These are phyloP conservation scores for Aspergillus neotritici DNA, from an alignment of 2,329 filamentous ascomycete genomes.

Conservation along the genomic window DNA sequence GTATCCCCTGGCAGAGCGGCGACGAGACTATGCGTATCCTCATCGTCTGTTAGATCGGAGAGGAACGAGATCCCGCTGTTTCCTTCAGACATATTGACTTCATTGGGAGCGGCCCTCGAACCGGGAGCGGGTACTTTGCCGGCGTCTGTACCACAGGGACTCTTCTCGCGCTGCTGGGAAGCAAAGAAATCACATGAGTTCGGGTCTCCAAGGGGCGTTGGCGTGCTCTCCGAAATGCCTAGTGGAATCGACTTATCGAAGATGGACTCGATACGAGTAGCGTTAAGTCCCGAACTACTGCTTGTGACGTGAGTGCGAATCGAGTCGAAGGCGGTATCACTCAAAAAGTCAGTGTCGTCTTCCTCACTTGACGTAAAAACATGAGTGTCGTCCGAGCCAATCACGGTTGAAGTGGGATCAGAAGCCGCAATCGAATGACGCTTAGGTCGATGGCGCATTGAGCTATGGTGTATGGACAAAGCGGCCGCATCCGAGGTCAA, in stretches of 20 bases:
- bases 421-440: conserved; percentile 53
- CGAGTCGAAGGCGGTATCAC: conserved; percentile 59
- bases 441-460: conserved; percentile 39
- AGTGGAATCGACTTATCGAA: conserved; percentile 51
- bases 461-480: conserved; percentile 25
- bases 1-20: conserved; percentile 23
- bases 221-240: conserved; percentile 35
- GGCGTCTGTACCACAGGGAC: conserved; percentile 18
- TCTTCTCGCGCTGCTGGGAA: conserved; percentile 21
- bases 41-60: conserved; percentile 21
- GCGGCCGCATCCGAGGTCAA: conserved; percentile 25
- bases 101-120: conserved; percentile 9
- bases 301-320: conserved; percentile 55
- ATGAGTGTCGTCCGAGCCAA: conserved; percentile 57
- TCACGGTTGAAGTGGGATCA: conserved; percentile 54
- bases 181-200: conserved; percentile 43
- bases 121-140: conserved; percentile 9
- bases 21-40: conserved; percentile 26
- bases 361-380: conserved; percentile 54
- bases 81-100: conserved; percentile 11
- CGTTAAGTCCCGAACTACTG: conserved; percentile 48
- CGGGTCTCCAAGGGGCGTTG: conserved; percentile 45
- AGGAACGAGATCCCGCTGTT: conserved; percentile 17
- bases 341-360: conserved; percentile 57
- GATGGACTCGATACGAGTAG: conserved; percentile 58